Conservation (phyloP, 441 rosid genomes). For the Pelargonium myrrhifolium region DNA sequence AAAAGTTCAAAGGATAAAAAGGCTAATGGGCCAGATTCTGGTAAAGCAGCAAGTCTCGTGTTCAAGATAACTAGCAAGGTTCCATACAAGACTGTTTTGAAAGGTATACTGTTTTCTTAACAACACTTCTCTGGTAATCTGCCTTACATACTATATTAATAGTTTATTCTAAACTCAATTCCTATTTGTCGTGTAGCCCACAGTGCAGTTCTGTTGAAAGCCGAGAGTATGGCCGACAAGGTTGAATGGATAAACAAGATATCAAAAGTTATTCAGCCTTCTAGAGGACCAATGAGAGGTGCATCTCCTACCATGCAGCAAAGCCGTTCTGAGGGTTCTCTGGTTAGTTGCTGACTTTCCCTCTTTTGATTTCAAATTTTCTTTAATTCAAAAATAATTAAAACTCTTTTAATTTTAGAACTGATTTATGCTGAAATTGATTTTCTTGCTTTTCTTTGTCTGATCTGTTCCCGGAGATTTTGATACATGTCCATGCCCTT, state of each 20-base stretch:
- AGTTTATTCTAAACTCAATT: not conserved
- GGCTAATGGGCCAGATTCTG: slow-evolving; percentile 67
- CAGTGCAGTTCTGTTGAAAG: slow-evolving; percentile 73
- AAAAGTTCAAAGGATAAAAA: slow-evolving; percentile 91
- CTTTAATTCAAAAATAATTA: too few species aligned
- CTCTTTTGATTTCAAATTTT: not conserved
- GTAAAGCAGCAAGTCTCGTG: slow-evolving; percentile 45
- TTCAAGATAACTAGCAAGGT: slow-evolving; percentile 83
- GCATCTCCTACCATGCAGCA: slow-evolving; percentile 57
- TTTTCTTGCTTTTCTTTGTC: too few species aligned
- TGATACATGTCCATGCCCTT: too few species aligned
- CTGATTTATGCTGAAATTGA: too few species aligned
- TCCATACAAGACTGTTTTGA: slow-evolving; percentile 86
- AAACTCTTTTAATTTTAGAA: too few species aligned
- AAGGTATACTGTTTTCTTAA: slow-evolving; percentile 41
- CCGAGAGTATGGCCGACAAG: slow-evolving; percentile 82
- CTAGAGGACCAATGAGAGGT: slow-evolving; percentile 52
- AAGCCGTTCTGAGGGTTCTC: slow-evolving; percentile 96
- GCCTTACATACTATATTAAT: not conserved
- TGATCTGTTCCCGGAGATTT: too few species aligned
- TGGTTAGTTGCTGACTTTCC: slow-evolving; percentile 50
- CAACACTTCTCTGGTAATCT: not conserved
- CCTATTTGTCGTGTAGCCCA: slow-evolving; percentile 51
- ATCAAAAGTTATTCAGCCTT: slow-evolving; percentile 52
- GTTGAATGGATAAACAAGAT: slow-evolving; percentile 82